Evolutionary conservation across 1,284 basidiomycete genomes (phyloP).

Genomic region (Marasmius sp.): DNA sequence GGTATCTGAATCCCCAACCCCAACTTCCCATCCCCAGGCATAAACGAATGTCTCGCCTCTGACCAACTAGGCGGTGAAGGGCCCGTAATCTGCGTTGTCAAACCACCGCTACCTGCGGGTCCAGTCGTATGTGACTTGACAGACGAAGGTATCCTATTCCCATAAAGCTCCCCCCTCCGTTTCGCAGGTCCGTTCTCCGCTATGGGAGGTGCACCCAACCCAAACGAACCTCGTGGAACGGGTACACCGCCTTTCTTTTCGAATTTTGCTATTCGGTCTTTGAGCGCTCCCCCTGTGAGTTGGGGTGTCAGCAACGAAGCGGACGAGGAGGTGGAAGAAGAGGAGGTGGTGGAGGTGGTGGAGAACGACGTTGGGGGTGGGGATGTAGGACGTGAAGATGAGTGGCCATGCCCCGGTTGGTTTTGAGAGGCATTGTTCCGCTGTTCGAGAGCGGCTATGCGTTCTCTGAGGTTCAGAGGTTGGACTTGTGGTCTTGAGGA

Average conservation of each 20-base stretch:
- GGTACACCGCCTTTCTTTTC: slow-evolving; percentile 75
- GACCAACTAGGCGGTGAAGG: not conserved
- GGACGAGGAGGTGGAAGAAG: slow-evolving; percentile 14
- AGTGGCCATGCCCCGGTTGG: slow-evolving; percentile 16
- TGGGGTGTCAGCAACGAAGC: not conserved
- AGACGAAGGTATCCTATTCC: slow-evolving; percentile 61
- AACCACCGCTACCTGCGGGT: slow-evolving; percentile 9
- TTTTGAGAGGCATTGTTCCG: slow-evolving; percentile 39
- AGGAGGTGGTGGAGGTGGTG: no score
- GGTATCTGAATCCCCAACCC: not conserved
- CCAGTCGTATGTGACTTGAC: slow-evolving; percentile 35
- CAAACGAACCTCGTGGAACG: slow-evolving; percentile 72
- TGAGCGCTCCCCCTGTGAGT: slow-evolving; percentile 39
- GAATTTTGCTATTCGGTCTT: slow-evolving; percentile 75
- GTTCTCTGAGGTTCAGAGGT: slow-evolving; percentile 67
- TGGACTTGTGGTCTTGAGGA: slow-evolving; percentile 42
- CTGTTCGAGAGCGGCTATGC: slow-evolving; percentile 74
- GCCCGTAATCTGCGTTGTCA: not conserved
- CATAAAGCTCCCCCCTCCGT: slow-evolving; percentile 65
- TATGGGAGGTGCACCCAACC: slow-evolving; percentile 59
- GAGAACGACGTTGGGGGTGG: slow-evolving; percentile 25
- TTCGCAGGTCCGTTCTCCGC: slow-evolving; percentile 44
- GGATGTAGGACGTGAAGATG: slow-evolving; percentile 21
- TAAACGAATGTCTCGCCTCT: not conserved
- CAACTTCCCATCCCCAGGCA: not conserved